Conservation (phyloP, 2,329 filamentous ascomycete genomes). For the Orbilia javanica region DNA sequence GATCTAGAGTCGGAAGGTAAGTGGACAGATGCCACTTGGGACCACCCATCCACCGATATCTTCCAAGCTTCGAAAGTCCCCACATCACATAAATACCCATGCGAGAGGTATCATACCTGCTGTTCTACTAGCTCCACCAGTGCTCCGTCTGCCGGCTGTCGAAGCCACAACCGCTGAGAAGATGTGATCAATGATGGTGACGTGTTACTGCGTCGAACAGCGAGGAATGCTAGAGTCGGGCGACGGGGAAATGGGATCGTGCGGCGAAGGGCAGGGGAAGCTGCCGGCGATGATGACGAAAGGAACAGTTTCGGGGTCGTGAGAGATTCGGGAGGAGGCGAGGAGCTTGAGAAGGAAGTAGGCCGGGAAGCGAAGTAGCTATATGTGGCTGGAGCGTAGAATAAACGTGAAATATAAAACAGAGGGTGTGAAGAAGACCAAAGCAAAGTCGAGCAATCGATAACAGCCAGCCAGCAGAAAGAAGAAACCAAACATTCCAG, state of each 20-base stretch:
- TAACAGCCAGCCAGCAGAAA: conserved; percentile 5
- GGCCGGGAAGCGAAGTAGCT: not conserved
- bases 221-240: not conserved
- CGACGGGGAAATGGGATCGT: conserved; percentile 8
- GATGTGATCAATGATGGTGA: conserved; percentile 59
- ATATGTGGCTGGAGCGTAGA: conserved; percentile 10
- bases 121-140: conserved; percentile 40
- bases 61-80: conserved; percentile 1
- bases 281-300: not conserved
- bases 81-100: not conserved
- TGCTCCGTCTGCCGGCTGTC: conserved; percentile 55
- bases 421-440: not conserved
- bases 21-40: not conserved
- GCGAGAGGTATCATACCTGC: conserved; percentile 34
- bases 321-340: not conserved
- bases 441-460: conserved; percentile 5
- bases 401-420: conserved; percentile 2
- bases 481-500: conserved; percentile 16
- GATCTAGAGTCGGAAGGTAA: not conserved
- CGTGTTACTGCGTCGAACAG: conserved; percentile 22
- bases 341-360: not conserved
- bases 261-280: conserved; percentile 2
- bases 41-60: not conserved
- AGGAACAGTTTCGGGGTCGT: not conserved
- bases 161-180: conserved; percentile 58